Conservation (phyloP, 345 rosid species). For the Pelargonium nanum region DNA sequence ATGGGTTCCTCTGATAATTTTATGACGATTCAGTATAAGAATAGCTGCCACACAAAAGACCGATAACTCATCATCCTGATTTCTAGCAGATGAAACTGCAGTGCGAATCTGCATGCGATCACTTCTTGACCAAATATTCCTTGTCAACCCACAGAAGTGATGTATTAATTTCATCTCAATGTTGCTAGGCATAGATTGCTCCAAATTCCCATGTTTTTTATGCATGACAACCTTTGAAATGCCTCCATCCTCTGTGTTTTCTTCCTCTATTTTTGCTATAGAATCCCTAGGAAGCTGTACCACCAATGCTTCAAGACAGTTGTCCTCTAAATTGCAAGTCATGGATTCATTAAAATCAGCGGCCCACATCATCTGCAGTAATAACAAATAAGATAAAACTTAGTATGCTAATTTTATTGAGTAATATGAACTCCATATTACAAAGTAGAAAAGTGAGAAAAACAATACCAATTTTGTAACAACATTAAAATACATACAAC, state of each 20-base stretch:
- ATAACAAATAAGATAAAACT: slow-evolving; percentile 11
- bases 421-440: too few species aligned
- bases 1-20: slow-evolving; percentile 67
- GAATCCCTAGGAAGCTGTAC: slow-evolving; percentile 40
- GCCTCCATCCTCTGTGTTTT: slow-evolving; percentile 29
- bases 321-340: slow-evolving; percentile 43
- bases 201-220: slow-evolving; percentile 33
- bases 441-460: background rate
- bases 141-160: slow-evolving; percentile 70
- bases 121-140: slow-evolving; percentile 56
- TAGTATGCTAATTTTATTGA: background rate
- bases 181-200: slow-evolving; percentile 28
- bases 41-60: slow-evolving; percentile 91
- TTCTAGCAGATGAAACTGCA: slow-evolving; percentile 42
- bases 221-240: slow-evolving; percentile 30
- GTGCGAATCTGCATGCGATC: slow-evolving; percentile 38
- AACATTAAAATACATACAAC: background rate
- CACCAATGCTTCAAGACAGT: slow-evolving; percentile 63
- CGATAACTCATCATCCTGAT: slow-evolving; percentile 59
- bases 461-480: too few species aligned
- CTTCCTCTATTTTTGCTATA: slow-evolving; percentile 34
- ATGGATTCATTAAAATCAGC: slow-evolving; percentile 74
- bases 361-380: slow-evolving; percentile 94
- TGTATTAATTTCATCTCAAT: slow-evolving; percentile 39
- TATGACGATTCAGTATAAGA: slow-evolving; percentile 76